These are phyloP conservation scores for Sechiopsis laciniata DNA, from an alignment of 306 rosid genomes.

Conservation along the genomic window DNA sequence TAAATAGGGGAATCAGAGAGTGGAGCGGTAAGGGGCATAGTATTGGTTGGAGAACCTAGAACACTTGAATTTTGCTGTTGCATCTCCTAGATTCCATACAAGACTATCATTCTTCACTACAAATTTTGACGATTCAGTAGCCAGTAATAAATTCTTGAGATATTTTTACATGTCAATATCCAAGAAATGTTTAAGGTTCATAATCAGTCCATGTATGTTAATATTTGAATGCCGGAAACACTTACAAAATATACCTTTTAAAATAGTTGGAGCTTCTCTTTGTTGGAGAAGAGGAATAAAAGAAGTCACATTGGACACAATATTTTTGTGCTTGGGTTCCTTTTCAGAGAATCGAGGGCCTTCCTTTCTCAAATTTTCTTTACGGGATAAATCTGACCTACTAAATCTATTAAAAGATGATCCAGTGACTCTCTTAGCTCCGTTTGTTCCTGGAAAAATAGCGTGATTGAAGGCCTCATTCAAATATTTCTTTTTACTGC, in stretches of 20 bases:
- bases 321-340: slow-evolving; percentile 50
- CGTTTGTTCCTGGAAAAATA: slow-evolving; percentile 40
- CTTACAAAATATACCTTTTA: slow-evolving; percentile 37
- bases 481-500: slow-evolving; percentile 34
- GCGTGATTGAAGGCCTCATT: slow-evolving; percentile 46
- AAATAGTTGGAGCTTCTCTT: slow-evolving; percentile 69
- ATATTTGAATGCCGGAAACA: not conserved
- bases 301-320: slow-evolving; percentile 65
- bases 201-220: not conserved
- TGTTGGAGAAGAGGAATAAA: slow-evolving; percentile 90
- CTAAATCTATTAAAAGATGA: slow-evolving; percentile 40
- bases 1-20: not conserved
- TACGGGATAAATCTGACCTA: slow-evolving; percentile 56
- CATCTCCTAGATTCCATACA: not conserved
- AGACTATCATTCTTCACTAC: not conserved
- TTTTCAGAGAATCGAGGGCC: slow-evolving; percentile 35
- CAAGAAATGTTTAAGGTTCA: slow-evolving; percentile 14
- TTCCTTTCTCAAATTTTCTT: slow-evolving; percentile 39
- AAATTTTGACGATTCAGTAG: slow-evolving; percentile 5
- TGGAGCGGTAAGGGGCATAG: slow-evolving; percentile 1
- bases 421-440: slow-evolving; percentile 39
- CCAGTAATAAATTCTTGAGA: not conserved
- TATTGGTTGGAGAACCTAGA: not conserved
- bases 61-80: not conserved
- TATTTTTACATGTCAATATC: slow-evolving; percentile 4